Evolutionary conservation across 202 grass and related monocot species (phyloP).

Genomic region (Bolboschoenoplectus hybrid): DNA sequence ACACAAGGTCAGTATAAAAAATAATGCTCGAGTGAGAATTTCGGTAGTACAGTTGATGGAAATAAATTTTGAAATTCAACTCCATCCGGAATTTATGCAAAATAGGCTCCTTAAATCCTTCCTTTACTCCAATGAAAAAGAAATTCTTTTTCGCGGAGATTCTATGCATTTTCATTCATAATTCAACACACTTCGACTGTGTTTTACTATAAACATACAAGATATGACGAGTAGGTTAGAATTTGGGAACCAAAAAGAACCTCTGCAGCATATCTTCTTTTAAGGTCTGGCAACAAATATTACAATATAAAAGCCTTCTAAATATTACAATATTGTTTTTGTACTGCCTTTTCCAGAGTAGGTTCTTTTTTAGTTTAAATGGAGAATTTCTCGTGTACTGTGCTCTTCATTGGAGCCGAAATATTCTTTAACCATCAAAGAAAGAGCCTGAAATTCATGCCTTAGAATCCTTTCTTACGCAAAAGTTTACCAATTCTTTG

Average conservation of each 20-base stretch:
- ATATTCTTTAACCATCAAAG: conserved; percentile 23
- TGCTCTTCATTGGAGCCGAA: neutral
- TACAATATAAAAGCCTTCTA: too few species aligned
- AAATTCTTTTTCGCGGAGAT: neutral
- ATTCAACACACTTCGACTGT: neutral
- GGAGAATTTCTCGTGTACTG: conserved; percentile 25
- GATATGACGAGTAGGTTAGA: neutral
- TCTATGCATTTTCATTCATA: neutral
- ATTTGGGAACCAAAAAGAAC: neutral
- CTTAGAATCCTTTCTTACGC: conserved; percentile 27
- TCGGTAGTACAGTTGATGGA: neutral
- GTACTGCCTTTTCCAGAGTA: conserved; percentile 10
- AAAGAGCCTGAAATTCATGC: conserved; percentile 30
- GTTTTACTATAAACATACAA: neutral
- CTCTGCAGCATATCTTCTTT: neutral
- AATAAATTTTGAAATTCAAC: neutral
- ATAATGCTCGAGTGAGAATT: too few species aligned
- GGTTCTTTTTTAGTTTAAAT: conserved; percentile 26
- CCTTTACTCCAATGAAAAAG: neutral
- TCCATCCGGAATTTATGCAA: neutral
- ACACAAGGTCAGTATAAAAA: too few species aligned
- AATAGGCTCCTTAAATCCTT: neutral
- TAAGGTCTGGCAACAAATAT: too few species aligned
- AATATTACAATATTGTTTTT: neutral
- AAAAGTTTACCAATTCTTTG: conserved; percentile 16